Base-by-base conservation (phyloP, 345 rosid genomes). In the Citrus reticulata region DNA sequence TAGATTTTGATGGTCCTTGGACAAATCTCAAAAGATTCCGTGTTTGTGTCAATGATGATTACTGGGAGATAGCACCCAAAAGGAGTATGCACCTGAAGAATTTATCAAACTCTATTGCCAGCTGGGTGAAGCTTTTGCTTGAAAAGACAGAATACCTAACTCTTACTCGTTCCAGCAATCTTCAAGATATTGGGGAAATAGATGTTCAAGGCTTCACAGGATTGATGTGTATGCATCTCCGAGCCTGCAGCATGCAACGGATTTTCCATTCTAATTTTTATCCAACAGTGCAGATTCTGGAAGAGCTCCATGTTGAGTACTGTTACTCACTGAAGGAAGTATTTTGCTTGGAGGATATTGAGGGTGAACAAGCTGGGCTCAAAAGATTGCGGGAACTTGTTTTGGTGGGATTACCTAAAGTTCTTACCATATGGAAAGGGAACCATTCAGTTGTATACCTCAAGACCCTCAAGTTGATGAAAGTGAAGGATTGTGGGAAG, bases 291-390 rank as follows among this genome's bases (percentile, higher is more conserved):
- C 22, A 42, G 6, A 69, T 40, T 7, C 1, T 51, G 25, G 74
- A 70, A 5, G 74, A 29, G 39, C 61, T 70, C 32, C 57, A 24
- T 42, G 72, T 69, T 42, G 72, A 69, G 35, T 69, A 69, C 10
- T 69, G 72, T 69, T 68, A 68, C 72, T 69, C 72, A 11, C 22
- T 69, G 72, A 69, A 67, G 13, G 72, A 69, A 42, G 57, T 51
- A 22, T 70, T 51, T 70, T 70, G 59, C 61, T 51, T 51, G 24
- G 74, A 70, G 30, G 61, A 69, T 54, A 24, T 25, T 4, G 22
- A 14, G 34, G 72, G 14, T 40, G 57, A 42, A 42, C 58, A 22
- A 7, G 30, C 19, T 9, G 57, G 35, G 72, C 72, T 69, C 35
- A 42, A 32, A 69, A 69, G 7, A 67, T 42, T 69, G 57, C 46